Evolutionary conservation across 78 protist species (phyloP).

Genomic region (Dictyostelium purpureum): DNA sequence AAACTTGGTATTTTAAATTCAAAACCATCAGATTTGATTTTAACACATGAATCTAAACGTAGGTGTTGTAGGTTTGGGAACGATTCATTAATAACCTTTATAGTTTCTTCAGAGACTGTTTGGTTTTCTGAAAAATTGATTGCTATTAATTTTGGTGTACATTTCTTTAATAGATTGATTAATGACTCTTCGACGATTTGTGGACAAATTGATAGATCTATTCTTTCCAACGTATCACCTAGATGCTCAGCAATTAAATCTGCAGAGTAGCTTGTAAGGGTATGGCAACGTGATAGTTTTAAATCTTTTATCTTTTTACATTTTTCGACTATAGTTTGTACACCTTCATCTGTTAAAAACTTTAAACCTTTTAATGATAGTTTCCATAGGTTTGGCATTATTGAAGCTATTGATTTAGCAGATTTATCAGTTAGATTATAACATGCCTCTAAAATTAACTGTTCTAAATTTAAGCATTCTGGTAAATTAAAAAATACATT

Average conservation of each 20-base stretch:
- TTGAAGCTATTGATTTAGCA: background rate
- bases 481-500: slow-evolving; percentile 19
- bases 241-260: slow-evolving; percentile 5
- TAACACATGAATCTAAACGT: slow-evolving; percentile 32
- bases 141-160: background rate
- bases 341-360: slow-evolving; percentile 26
- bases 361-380: slow-evolving; percentile 61
- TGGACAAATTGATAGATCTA: slow-evolving; percentile 69
- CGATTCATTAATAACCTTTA: background rate
- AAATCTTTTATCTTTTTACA: slow-evolving; percentile 22
- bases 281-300: slow-evolving; percentile 60
- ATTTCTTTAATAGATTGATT: background rate
- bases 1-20: background rate
- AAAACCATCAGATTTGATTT: slow-evolving; percentile 3
- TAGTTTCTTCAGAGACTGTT: background rate
- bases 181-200: background rate
- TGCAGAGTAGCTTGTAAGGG: background rate
- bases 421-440: slow-evolving; percentile 43
- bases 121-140: slow-evolving; percentile 53
- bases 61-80: slow-evolving; percentile 21
- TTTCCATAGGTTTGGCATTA: slow-evolving; percentile 49
- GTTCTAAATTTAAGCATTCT: slow-evolving; percentile 25
- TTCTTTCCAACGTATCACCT: slow-evolving; percentile 5
- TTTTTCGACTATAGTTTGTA: background rate
- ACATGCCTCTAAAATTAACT: slow-evolving; percentile 44